phyloP scores from a whole-genome alignment of 345 rosid genomes.

The Euphorbia tirucalli region DNA sequence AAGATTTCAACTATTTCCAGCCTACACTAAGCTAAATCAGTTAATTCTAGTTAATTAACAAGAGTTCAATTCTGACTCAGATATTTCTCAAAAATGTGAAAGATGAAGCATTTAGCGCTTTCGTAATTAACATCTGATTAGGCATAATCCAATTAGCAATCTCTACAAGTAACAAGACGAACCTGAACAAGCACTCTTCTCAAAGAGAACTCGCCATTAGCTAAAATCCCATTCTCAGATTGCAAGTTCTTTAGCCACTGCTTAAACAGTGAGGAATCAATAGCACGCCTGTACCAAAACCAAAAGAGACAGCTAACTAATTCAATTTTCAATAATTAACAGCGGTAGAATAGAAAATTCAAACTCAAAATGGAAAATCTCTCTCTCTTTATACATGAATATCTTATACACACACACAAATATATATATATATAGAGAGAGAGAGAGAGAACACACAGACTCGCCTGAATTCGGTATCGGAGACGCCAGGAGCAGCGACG shows the following conservation, averaged over 20 bases:
- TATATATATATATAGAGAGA: no score
- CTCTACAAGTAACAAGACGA: background rate
- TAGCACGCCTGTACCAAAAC: constrained; percentile 45
- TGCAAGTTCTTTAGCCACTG: constrained; percentile 83
- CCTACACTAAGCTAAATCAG: background rate
- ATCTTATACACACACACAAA: no score
- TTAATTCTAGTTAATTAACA: no score
- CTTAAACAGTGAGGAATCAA: constrained; percentile 72
- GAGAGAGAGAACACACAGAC: background rate
- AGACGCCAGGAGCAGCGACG: constrained; percentile 58
- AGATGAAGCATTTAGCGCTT: no score
- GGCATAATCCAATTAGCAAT: background rate
- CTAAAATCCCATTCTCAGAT: constrained; percentile 67
- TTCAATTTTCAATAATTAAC: background rate
- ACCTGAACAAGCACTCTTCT: constrained; percentile 80
- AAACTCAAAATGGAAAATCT: background rate
- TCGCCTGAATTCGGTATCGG: constrained; percentile 69
- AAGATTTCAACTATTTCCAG: background rate
- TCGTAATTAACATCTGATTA: background rate
- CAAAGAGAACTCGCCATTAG: constrained; percentile 50
- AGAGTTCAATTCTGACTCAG: background rate
- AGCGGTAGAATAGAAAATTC: background rate
- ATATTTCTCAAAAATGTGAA: no score
- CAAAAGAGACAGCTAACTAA: background rate
- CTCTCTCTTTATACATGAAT: background rate